These are phyloP conservation scores for Crithidia bombi DNA, from an alignment of 208 protist genomes.

Conservation along the genomic window DNA sequence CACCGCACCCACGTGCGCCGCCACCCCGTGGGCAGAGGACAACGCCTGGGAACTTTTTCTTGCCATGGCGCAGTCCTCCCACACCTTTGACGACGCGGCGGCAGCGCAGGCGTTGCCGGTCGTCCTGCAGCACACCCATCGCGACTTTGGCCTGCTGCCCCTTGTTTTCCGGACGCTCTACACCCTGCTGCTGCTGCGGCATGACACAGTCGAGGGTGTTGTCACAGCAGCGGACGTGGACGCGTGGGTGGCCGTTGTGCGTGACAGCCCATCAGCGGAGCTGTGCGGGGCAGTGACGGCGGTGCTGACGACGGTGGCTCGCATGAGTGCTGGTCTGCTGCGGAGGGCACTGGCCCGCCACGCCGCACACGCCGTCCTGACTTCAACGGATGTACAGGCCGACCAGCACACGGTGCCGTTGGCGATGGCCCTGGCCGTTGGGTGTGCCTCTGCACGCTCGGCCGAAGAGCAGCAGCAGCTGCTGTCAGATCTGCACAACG, in stretches of 20 bases:
- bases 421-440: constrained; percentile 13
- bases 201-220: constrained; percentile 30
- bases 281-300: constrained; percentile 37
- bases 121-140: constrained; percentile 49
- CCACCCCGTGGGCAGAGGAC: constrained; percentile 80
- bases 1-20: constrained; percentile 36
- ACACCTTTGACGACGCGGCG: constrained; percentile 15
- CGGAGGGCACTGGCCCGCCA: constrained; percentile 26
- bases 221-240: constrained; percentile 27
- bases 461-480: constrained; percentile 13
- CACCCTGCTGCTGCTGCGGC: constrained; percentile 56
- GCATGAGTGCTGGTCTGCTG: constrained; percentile 29
- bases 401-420: constrained; percentile 30
- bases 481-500: constrained; percentile 4
- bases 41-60: constrained; percentile 82
- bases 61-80: constrained; percentile 44
- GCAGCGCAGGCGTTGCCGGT: constrained; percentile 47
- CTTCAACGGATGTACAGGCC: constrained; percentile 49
- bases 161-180: constrained; percentile 50
- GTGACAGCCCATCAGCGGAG: constrained; percentile 38
- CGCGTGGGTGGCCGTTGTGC: constrained; percentile 36
- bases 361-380: constrained; percentile 17
- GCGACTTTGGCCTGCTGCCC: constrained; percentile 62
- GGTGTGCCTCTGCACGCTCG: constrained; percentile 3
- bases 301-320: constrained; percentile 33